Evolutionary conservation across 225 moss, liverwort and hornwort genomes (phyloP).

Genomic region (Pseudoscleropodium purum): DNA sequence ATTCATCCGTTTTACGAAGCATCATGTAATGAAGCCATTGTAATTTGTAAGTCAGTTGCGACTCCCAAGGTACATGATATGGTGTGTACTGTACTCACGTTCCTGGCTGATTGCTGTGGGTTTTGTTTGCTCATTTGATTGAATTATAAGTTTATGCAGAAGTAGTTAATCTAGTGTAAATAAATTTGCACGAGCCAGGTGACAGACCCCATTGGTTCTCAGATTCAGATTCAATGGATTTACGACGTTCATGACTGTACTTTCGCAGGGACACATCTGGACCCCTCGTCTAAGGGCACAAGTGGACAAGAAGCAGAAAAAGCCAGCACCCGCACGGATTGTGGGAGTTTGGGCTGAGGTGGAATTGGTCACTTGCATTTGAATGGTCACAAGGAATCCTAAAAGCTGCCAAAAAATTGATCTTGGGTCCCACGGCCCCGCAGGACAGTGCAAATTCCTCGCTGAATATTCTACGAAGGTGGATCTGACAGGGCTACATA

Average conservation of each 20-base stretch:
- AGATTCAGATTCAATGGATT: background rate
- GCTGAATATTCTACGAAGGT: background rate
- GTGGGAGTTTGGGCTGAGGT: background rate
- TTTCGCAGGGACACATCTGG: background rate
- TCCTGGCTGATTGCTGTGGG: background rate
- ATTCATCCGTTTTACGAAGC: background rate
- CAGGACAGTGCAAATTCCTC: background rate
- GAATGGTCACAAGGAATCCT: background rate
- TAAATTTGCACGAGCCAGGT: background rate
- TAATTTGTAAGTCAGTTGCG: background rate
- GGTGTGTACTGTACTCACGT: background rate
- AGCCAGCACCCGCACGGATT: background rate
- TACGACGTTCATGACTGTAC: background rate
- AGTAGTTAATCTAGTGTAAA: background rate
- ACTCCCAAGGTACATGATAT: background rate
- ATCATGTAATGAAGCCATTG: background rate
- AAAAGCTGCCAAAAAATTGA: background rate
- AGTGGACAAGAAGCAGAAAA: background rate
- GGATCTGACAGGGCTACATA: background rate
- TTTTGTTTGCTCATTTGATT: background rate
- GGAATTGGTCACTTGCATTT: background rate
- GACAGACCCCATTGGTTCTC: background rate
- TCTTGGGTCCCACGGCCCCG: background rate
- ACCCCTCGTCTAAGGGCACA: background rate
- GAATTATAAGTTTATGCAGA: background rate